Conservation (phyloP, 2,329 filamentous ascomycete genomes). For the Cercospora janseana region DNA sequence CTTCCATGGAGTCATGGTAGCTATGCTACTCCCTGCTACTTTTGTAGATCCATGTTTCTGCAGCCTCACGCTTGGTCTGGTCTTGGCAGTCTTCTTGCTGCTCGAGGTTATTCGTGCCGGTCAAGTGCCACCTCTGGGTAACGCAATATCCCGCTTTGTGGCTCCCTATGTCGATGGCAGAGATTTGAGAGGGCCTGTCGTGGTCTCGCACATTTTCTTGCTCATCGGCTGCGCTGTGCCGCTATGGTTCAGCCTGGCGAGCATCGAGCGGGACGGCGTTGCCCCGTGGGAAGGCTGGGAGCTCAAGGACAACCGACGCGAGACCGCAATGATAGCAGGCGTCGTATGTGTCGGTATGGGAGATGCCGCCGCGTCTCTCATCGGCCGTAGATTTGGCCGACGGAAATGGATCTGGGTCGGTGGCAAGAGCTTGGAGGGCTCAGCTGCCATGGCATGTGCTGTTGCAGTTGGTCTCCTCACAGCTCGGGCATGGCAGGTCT, state of each 20-base stretch:
- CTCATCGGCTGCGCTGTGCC: constrained; percentile 93
- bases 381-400: constrained; percentile 81
- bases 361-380: constrained; percentile 86
- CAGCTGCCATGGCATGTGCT: constrained; percentile 73
- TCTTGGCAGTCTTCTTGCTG: constrained; percentile 80
- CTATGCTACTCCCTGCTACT: constrained; percentile 84
- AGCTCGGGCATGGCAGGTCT: constrained; percentile 69
- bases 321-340: constrained; percentile 87
- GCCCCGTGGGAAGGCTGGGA: constrained; percentile 71
- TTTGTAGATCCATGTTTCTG: constrained; percentile 84
- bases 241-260: constrained; percentile 81
- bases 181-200: constrained; percentile 88
- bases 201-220: constrained; percentile 93
- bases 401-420: constrained; percentile 96
- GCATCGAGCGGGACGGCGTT: constrained; percentile 57
- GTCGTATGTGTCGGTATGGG: constrained; percentile 94
- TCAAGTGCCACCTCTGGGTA: constrained; percentile 84
- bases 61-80: constrained; percentile 72
- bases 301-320: constrained; percentile 55
- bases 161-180: constrained; percentile 92
- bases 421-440: constrained; percentile 90
- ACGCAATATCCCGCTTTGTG: constrained; percentile 80
- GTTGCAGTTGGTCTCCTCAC: constrained; percentile 72
- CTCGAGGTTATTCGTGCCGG: constrained; percentile 87
- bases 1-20: constrained; percentile 98